Percentiles rank a stretch among this genome's conserved stretches.
These are phyloP conservation scores for Colletotrichum sp. DNA, from an alignment of 2,329 filamentous ascomycete species.

Conservation along the genomic window DNA sequence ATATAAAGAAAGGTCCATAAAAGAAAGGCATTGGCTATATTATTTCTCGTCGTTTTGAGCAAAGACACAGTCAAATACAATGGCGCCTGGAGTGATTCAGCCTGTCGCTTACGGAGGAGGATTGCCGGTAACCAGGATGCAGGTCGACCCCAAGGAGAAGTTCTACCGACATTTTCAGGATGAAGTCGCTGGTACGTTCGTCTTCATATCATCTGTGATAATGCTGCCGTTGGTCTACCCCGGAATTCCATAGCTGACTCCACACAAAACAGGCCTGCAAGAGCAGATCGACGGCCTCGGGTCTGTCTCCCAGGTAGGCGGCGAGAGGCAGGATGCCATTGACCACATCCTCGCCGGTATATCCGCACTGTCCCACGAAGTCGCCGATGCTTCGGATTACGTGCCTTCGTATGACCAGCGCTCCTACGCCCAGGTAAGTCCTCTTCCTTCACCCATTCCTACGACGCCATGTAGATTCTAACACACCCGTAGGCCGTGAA, in stretches of 20 bases:
- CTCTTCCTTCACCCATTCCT: background rate
- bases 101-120: constrained; percentile 9
- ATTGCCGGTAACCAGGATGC: constrained; percentile 34
- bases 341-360: constrained; percentile 84
- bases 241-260: background rate
- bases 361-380: constrained; percentile 79
- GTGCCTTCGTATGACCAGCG: constrained; percentile 90
- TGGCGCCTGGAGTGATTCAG: constrained; percentile 24
- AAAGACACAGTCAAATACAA: background rate
- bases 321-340: constrained; percentile 80
- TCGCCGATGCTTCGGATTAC: constrained; percentile 81
- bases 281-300: constrained; percentile 29
- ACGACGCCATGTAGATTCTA: background rate
- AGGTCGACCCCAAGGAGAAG: constrained; percentile 67
- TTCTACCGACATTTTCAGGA: constrained; percentile 87
- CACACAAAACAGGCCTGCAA: constrained; percentile 66
- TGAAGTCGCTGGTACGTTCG: constrained; percentile 68
- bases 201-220: background rate
- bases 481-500: constrained; percentile 70
- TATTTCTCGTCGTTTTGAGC: background rate
- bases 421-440: constrained; percentile 77
- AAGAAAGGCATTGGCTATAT: background rate
- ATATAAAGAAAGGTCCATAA: background rate
- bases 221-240: background rate
- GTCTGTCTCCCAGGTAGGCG: constrained; percentile 62